Base-by-base conservation (phyloP, 2,329 filamentous ascomycete genomes). In the Aspergillus chevalieri region DNA sequence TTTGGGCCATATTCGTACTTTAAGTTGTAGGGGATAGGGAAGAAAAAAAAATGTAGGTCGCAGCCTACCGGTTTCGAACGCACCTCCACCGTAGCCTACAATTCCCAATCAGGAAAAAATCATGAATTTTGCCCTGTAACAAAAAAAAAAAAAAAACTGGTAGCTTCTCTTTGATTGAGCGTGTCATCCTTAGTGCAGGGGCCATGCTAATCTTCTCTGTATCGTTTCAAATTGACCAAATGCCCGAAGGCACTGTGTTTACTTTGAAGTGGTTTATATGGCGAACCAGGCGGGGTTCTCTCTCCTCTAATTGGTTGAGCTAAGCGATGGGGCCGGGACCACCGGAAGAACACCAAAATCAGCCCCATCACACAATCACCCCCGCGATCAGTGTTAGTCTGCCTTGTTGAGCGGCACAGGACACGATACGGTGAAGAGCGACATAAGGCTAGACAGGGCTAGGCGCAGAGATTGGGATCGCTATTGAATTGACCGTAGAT, bases 141-240 rank as follows among this genome's bases (percentile, higher is more conserved):
- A 50, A 43, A 43, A 38, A 12, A 48, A 61, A 48, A 61, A 80
- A 83, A 84, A 85, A 83, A 81, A 82, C 75, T 77, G 76, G 77
- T 78, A 81, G 82, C 79, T 81, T 84, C 83, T 86, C 84, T 86
- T 85, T 85, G 82, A 82, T 83, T 82, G 78, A 85, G 83, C 84
- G 85, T 90, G 86, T 91, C 87, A 92, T 91, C 87, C 87, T 92
- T 92, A 91, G 87, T 83, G 80, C 80, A 83, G 80, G 80, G 84
- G 84, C 84, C 84, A 87, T 87, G 84, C 85, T 87, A 86, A 85
- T 85, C 80, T 85, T 85, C 82, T 85, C 81, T 84, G 79, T 83
- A 81, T 81, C 77, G 78, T 80, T 81, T 79, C 78, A 80, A 82
- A 78, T 78, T 81, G 78, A 81, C 78, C 77, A 80, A 78, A 79